A percentile compares a stretch with the other conserved stretches of the same genome.
phyloP scores from a whole-genome alignment of 2,329 filamentous ascomycete species.

The Aspergillus pseudonomiae region DNA sequence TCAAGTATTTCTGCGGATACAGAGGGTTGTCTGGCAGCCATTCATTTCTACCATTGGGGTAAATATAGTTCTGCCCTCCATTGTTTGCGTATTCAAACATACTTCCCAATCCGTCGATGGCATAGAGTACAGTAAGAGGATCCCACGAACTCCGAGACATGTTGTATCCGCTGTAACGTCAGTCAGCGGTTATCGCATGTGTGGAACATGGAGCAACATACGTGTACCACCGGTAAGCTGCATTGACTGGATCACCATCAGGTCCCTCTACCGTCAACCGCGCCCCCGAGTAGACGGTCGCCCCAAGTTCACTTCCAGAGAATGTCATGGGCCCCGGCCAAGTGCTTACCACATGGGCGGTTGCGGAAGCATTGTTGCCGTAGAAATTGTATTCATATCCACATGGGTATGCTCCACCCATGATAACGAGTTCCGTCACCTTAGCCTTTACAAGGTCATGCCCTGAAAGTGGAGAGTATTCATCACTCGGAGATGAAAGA shows the following conservation, averaged over 20 bases:
- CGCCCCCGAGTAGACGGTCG: conserved; percentile 6
- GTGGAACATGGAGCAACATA: neutral
- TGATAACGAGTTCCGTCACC: conserved; percentile 13
- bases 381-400: conserved; percentile 13
- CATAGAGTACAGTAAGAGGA: conserved; percentile 11
- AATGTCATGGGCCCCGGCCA: conserved; percentile 11
- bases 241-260: neutral
- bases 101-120: conserved; percentile 3
- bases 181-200: neutral
- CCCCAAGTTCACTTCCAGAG: conserved; percentile 9
- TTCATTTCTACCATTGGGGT: conserved; percentile 9
- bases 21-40: neutral
- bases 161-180: conserved; percentile 5
- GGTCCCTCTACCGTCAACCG: conserved; percentile 5
- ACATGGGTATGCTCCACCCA: conserved; percentile 11
- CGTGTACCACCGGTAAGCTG: conserved; percentile 16
- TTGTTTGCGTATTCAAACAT: conserved; percentile 4
- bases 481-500: neutral
- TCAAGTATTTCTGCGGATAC: neutral
- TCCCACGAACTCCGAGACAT: conserved; percentile 7
- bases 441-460: conserved; percentile 2
- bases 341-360: conserved; percentile 5
- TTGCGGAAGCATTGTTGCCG: neutral
- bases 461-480: conserved; percentile 5
- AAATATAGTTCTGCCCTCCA: conserved; percentile 8